Evolutionary conservation across 192 early-diverging fungal genomes (phyloP).

Genomic region (Oehlia diaphana): DNA sequence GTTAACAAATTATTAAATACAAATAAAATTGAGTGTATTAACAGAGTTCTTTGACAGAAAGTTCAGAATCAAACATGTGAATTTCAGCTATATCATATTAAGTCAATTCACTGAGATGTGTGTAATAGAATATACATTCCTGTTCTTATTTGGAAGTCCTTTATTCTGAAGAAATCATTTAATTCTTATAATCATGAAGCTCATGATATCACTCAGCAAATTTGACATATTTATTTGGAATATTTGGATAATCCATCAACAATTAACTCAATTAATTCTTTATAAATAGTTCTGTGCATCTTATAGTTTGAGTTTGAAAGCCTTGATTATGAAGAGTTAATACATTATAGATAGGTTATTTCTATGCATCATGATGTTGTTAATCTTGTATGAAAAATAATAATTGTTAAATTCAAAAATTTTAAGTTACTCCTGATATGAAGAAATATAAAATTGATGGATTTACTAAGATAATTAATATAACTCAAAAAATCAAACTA

Average conservation of each 20-base stretch:
- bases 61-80: conserved; percentile 2
- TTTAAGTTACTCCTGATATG: background rate
- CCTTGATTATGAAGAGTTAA: background rate
- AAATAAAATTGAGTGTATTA: conserved; percentile 1
- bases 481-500: conserved; percentile 3
- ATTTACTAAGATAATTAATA: conserved; percentile 17
- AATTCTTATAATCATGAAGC: too few relatives aligned
- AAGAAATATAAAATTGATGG: conserved; percentile 27
- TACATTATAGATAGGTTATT: conserved; percentile 24
- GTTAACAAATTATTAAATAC: background rate
- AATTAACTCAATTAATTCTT: too few relatives aligned
- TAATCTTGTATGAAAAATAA: conserved; percentile 24
- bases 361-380: conserved; percentile 20
- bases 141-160: too few relatives aligned
- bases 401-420: background rate
- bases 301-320: conserved; percentile 10
- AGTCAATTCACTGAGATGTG: conserved; percentile 20
- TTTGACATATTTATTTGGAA: conserved; percentile 3
- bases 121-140: background rate
- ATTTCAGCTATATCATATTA: conserved; percentile 26
- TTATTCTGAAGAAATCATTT: too few relatives aligned
- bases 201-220: too few relatives aligned
- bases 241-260: too few relatives aligned
- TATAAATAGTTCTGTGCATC: background rate
- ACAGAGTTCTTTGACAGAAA: conserved; percentile 5